phyloP scores from a whole-genome alignment of 768 basidiomycete genomes.

The Gloeopeniophorella convolvens region DNA sequence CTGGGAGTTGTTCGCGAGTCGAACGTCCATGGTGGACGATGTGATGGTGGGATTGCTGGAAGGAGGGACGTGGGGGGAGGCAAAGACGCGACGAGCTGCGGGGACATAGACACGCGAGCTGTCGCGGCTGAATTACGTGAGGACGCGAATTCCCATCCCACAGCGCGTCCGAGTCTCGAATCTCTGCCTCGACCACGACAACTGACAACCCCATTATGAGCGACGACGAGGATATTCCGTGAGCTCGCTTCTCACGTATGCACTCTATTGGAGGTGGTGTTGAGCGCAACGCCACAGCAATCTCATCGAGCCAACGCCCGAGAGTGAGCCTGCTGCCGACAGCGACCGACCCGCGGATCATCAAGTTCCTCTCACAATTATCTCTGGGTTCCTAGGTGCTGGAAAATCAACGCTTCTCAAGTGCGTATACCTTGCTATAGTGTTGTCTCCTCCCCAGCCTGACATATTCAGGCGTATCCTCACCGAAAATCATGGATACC shows the following conservation, averaged over 20 bases:
- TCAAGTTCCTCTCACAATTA: slow-evolving; percentile 82
- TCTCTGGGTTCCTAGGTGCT: slow-evolving; percentile 91
- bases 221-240: slow-evolving; percentile 15
- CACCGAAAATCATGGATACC: slow-evolving; percentile 89
- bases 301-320: slow-evolving; percentile 2
- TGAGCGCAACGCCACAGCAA: neutral
- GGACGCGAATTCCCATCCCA: too few relatives aligned
- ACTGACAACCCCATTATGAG: slow-evolving; percentile 4
- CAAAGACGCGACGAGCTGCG: slow-evolving; percentile 1
- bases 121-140: too few relatives aligned
- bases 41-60: neutral
- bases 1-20: slow-evolving; percentile 12
- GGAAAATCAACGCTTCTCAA: slow-evolving; percentile 92
- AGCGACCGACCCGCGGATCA: slow-evolving; percentile 5
- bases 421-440: slow-evolving; percentile 33
- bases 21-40: neutral
- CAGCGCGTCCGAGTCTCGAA: neutral
- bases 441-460: neutral
- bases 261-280: neutral
- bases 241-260: neutral
- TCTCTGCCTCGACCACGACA: too few relatives aligned
- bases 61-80: neutral
- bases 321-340: neutral
- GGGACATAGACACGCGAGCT: too few relatives aligned
- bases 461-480: slow-evolving; percentile 63